Base-by-base conservation (phyloP, 371 early-diverging fungal genomes). In the Sporodiniella umbellata region DNA sequence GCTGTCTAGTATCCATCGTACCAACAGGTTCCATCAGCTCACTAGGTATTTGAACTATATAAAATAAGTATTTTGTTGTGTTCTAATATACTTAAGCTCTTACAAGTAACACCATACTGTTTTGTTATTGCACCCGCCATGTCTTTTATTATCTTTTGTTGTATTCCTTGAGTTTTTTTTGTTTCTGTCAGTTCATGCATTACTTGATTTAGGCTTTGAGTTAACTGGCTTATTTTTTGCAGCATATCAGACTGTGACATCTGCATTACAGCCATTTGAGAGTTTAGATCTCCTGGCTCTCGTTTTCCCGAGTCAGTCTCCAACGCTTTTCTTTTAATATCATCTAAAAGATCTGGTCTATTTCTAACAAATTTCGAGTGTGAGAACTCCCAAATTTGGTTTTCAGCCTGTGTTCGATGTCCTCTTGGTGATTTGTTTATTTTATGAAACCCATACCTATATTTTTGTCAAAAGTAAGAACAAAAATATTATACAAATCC, bases 361-460 rank as follows among this genome's bases (percentile, higher is more conserved):
- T 78, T 71, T 25, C 72, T 66, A 12, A 75, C 53, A 33, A 82
- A 81, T 35, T 81, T 70, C 10, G 72, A 66, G 60, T 80, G 75
- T 14, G 67, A 79, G 51, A 80, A 81, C 55, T 85, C 85, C 80
- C 83, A 83, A 18, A 78, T 78, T 46, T 76, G 83, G 67, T 89
- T 87, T 58, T 89, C 91, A 6, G 87, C 87, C 42, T 81, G 58
- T 11, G 86, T 88, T 24, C 89, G 84, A 23, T 79, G 83, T 42
- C 81, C 81, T 18, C 88, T 73, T 18, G 86, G 86, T 19, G 91
- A 90, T 51, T 87, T 86, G 53, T 88, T 84, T 4, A 78, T 70
- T 53, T 87, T 89, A 57, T 84, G 77, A 56, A 80, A 84, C 4
- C 86, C 91, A 67, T 88, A 87, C 75, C 75, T 74, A 60, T 4